A percentile compares a stretch with the other conserved stretches of the same genome.
phyloP scores from a whole-genome alignment of 2,329 filamentous ascomycete genomes.

The Penicillium sclerotigenum region DNA sequence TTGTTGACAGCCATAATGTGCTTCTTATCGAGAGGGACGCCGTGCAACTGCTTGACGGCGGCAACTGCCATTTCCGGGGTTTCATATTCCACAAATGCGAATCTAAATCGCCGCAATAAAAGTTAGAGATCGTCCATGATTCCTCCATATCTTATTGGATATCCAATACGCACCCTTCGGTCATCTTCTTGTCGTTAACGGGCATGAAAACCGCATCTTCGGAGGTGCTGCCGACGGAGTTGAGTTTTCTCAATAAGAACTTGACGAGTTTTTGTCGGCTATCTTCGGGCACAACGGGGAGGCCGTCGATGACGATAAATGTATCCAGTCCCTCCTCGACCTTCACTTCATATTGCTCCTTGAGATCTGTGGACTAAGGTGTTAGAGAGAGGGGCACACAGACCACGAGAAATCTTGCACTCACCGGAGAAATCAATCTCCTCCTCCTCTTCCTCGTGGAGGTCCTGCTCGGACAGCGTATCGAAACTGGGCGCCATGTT shows the following conservation, averaged over 20 bases:
- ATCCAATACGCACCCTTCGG: constrained; percentile 66
- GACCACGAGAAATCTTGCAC: constrained; percentile 25
- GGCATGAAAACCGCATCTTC: constrained; percentile 95
- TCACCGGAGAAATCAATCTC: constrained; percentile 83
- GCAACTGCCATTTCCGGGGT: constrained; percentile 84
- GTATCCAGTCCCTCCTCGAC: constrained; percentile 94
- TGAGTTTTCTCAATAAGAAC: constrained; percentile 91
- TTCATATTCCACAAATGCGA: constrained; percentile 95
- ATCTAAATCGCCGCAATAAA: constrained; percentile 53
- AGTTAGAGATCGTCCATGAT: constrained; percentile 2
- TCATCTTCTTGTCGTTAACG: constrained; percentile 79
- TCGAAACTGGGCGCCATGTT: constrained; percentile 94
- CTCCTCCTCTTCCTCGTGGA: constrained; percentile 85
- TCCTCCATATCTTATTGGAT: neutral
- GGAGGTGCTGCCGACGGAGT: constrained; percentile 74
- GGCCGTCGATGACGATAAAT: constrained; percentile 93
- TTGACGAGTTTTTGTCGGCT: constrained; percentile 93
- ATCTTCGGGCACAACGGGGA: constrained; percentile 83
- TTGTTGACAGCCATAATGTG: constrained; percentile 97
- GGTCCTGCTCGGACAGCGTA: constrained; percentile 84
- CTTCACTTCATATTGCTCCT: constrained; percentile 92
- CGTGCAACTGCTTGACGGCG: constrained; percentile 84
- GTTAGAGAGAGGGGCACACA: constrained; percentile 31
- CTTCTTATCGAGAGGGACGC: constrained; percentile 88
- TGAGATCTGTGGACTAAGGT: constrained; percentile 60